Evolutionary conservation across 257 asterid genomes (phyloP).

Genomic region (Thymus quinquecostatus): DNA sequence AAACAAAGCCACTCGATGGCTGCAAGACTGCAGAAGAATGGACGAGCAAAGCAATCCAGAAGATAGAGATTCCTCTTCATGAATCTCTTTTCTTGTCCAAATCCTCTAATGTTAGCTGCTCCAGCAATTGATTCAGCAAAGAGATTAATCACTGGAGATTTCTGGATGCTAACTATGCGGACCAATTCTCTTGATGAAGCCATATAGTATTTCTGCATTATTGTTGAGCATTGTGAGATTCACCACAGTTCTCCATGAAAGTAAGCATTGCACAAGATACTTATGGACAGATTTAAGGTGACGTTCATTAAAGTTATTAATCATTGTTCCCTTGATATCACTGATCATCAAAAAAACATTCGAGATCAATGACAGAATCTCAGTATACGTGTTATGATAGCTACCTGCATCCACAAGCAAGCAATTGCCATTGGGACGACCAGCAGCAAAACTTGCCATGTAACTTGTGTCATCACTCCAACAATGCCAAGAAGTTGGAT

Average conservation of each 20-base stretch:
- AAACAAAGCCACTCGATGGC: conserved; percentile 99
- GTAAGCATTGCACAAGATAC: conserved; percentile 10
- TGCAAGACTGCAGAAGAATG: conserved; percentile 94
- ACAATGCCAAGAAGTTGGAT: conserved; percentile 96
- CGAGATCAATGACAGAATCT: background rate
- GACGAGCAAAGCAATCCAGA: conserved; percentile 98
- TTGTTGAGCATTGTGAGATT: conserved; percentile 24
- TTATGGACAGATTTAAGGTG: background rate
- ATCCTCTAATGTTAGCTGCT: conserved; percentile 96
- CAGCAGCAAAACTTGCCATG: conserved; percentile 98
- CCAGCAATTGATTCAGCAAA: conserved; percentile 98
- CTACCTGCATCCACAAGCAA: conserved; percentile 99
- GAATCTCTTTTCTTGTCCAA: conserved; percentile 98
- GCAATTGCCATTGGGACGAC: conserved; percentile 97
- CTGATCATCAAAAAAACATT: conserved; percentile 4
- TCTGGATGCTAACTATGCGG: conserved; percentile 98
- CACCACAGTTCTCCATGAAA: conserved; percentile 20
- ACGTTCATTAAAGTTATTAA: conserved; percentile 1
- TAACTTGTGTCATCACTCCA: conserved; percentile 93
- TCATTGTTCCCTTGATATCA: background rate
- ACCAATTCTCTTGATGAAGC: conserved; percentile 98
- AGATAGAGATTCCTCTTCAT: conserved; percentile 97
- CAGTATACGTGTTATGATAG: conserved; percentile 18
- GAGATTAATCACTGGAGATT: conserved; percentile 93
- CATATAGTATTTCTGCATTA: conserved; percentile 95